A percentile compares a stretch with the other conserved stretches of the same genome.
phyloP scores from a whole-genome alignment of 352 stramenopile genomes.

The Phytophthora palmivora region DNA sequence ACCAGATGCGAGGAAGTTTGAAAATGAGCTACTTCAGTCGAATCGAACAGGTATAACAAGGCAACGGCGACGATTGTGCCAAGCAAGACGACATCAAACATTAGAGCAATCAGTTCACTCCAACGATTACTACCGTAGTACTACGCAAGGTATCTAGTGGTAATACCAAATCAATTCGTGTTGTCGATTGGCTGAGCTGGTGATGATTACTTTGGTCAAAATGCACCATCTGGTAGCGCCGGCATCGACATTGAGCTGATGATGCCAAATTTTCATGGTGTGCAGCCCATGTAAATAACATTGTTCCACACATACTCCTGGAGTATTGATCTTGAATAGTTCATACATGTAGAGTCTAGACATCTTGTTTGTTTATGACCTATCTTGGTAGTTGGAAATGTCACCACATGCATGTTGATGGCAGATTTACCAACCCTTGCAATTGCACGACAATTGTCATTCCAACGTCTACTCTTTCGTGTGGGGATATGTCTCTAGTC shows the following conservation, averaged over 20 bases:
- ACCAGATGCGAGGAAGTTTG: conserved; percentile 8
- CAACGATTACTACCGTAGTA: conserved; percentile 5
- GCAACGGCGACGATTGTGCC: conserved; percentile 1
- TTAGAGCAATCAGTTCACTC: conserved; percentile 7
- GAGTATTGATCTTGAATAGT: neutral
- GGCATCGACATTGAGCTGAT: conserved; percentile 9
- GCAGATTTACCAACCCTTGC: neutral
- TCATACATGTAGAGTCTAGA: too few species aligned
- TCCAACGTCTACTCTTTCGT: neutral
- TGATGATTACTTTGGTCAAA: conserved; percentile 13
- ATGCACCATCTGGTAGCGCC: neutral
- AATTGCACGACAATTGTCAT: neutral
- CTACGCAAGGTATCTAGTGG: neutral
- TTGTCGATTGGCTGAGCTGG: conserved; percentile 7
- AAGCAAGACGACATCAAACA: neutral
- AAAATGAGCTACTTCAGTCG: conserved; percentile 8
- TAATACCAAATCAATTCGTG: conserved; percentile 2
- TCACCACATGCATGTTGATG: neutral
- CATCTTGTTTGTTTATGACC: neutral
- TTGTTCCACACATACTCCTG: neutral
- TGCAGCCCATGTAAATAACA: neutral
- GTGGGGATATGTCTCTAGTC: neutral
- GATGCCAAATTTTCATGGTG: conserved; percentile 5
- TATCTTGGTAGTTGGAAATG: neutral
- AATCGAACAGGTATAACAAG: neutral